These are phyloP conservation scores for Papiliotrema laurentii DNA, from an alignment of 1,284 basidiomycete species.

Conservation along the genomic window DNA sequence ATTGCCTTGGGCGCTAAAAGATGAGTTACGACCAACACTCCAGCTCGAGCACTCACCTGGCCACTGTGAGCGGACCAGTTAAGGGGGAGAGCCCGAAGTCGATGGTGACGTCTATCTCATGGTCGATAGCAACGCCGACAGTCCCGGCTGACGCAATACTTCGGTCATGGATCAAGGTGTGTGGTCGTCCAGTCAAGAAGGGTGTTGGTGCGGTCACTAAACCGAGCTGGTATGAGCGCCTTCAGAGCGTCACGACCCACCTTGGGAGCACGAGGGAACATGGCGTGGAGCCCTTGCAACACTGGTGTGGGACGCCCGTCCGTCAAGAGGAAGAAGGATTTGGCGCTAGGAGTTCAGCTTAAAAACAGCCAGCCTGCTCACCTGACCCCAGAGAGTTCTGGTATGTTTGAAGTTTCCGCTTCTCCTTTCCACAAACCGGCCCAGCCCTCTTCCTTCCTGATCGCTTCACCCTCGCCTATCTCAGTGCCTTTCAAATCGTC, in stretches of 20 bases:
- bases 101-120: slow-evolving; percentile 39
- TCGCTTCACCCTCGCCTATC: slow-evolving; percentile 28
- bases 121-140: slow-evolving; percentile 62
- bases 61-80: slow-evolving; percentile 56
- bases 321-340: slow-evolving; percentile 27
- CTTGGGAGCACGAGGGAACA: slow-evolving; percentile 55
- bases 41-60: slow-evolving; percentile 50
- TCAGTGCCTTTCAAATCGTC: slow-evolving; percentile 33
- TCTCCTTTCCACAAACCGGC: slow-evolving; percentile 20
- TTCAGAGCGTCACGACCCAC: slow-evolving; percentile 42
- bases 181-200: slow-evolving; percentile 74
- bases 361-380: slow-evolving; percentile 4
- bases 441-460: slow-evolving; percentile 14
- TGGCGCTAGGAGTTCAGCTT: slow-evolving; percentile 7
- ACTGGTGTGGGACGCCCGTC: slow-evolving; percentile 34
- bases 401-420: slow-evolving; percentile 12
- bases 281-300: slow-evolving; percentile 17
- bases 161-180: slow-evolving; percentile 65
- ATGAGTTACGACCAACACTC: not conserved
- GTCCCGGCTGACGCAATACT: slow-evolving; percentile 63
- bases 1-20: slow-evolving; percentile 60
- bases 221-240: slow-evolving; percentile 55
- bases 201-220: slow-evolving; percentile 73
- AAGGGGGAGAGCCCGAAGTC: slow-evolving; percentile 58
- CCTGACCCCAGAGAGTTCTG: slow-evolving; percentile 23